These are phyloP conservation scores for Mortierella sp. DNA, from an alignment of 371 early-diverging fungal genomes.

Conservation along the genomic window DNA sequence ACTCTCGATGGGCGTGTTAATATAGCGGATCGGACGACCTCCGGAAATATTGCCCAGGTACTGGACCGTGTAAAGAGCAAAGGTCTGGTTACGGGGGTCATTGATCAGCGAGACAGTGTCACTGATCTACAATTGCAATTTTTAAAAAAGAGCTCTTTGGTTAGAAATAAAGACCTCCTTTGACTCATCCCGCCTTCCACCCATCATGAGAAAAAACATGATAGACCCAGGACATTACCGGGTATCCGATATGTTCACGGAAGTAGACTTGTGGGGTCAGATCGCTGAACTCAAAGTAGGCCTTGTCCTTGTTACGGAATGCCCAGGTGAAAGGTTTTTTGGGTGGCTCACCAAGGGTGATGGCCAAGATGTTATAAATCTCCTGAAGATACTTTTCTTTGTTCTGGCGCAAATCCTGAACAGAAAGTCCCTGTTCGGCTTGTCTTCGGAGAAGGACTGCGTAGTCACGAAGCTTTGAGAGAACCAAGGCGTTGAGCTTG, in stretches of 20 bases:
- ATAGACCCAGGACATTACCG: slow-evolving; percentile 56
- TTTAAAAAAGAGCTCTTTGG: not conserved
- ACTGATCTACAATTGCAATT: slow-evolving; percentile 56
- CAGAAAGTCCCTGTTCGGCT: slow-evolving; percentile 56
- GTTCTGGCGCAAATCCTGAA: slow-evolving; percentile 45
- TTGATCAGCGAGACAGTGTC: slow-evolving; percentile 80
- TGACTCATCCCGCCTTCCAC: not conserved
- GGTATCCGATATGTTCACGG: slow-evolving; percentile 70
- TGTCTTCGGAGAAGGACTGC: slow-evolving; percentile 69
- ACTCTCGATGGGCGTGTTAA: slow-evolving; percentile 67
- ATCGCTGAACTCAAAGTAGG: slow-evolving; percentile 62
- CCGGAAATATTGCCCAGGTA: slow-evolving; percentile 82
- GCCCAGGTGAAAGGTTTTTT: slow-evolving; percentile 73
- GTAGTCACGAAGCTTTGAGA: slow-evolving; percentile 78
- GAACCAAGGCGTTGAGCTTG: slow-evolving; percentile 70
- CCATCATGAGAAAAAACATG: not conserved
- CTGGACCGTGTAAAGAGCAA: slow-evolving; percentile 76
- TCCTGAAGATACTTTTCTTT: slow-evolving; percentile 76
- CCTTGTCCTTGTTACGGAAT: slow-evolving; percentile 75
- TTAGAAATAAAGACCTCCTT: not conserved
- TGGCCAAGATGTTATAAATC: slow-evolving; percentile 77
- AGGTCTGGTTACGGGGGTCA: slow-evolving; percentile 78
- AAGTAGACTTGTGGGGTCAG: slow-evolving; percentile 76
- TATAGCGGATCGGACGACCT: slow-evolving; percentile 71
- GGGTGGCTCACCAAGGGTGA: slow-evolving; percentile 84